phyloP scores from a whole-genome alignment of 2,329 filamentous ascomycete genomes.

The Neonectria magnoliae region DNA sequence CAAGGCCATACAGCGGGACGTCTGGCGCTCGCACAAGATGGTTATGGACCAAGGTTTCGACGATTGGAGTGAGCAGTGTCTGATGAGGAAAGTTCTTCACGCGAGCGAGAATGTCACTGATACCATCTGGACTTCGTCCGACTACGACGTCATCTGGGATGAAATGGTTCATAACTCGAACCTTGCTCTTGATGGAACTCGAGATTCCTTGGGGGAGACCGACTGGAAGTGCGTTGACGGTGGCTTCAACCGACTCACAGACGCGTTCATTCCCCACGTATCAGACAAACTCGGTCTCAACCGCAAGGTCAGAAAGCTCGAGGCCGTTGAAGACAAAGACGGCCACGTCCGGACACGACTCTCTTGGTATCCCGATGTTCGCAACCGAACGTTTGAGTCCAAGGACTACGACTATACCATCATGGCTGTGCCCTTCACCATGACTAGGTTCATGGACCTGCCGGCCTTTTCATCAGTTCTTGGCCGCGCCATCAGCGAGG shows the following conservation, averaged over 20 bases:
- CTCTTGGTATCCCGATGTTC: slow-evolving; percentile 57
- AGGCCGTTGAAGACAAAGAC: neutral
- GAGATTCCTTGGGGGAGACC: slow-evolving; percentile 17
- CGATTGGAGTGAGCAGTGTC: slow-evolving; percentile 20
- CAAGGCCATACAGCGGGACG: neutral
- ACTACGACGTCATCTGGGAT: slow-evolving; percentile 29
- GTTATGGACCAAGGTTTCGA: slow-evolving; percentile 20
- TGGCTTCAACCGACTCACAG: too few species aligned
- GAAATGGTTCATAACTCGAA: slow-evolving; percentile 30
- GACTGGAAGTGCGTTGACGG: slow-evolving; percentile 28
- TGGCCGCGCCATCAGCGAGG: neutral
- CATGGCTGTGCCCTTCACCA: slow-evolving; percentile 71
- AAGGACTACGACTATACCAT: slow-evolving; percentile 71
- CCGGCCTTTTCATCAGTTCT: slow-evolving; percentile 45
- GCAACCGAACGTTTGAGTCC: slow-evolving; percentile 47
- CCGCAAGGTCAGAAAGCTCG: too few species aligned
- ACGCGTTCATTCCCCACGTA: too few species aligned
- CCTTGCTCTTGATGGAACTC: slow-evolving; percentile 14
- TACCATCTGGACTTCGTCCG: slow-evolving; percentile 18
- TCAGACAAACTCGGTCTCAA: too few species aligned
- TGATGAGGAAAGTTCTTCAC: slow-evolving; percentile 18
- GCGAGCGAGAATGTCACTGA: slow-evolving; percentile 21
- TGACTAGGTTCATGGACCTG: slow-evolving; percentile 70
- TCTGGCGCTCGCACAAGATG: slow-evolving; percentile 19
- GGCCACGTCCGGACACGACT: slow-evolving; percentile 35